Evolutionary conservation across 768 basidiomycete genomes (phyloP).

Genomic region (Phlegmacium glaucopus): DNA sequence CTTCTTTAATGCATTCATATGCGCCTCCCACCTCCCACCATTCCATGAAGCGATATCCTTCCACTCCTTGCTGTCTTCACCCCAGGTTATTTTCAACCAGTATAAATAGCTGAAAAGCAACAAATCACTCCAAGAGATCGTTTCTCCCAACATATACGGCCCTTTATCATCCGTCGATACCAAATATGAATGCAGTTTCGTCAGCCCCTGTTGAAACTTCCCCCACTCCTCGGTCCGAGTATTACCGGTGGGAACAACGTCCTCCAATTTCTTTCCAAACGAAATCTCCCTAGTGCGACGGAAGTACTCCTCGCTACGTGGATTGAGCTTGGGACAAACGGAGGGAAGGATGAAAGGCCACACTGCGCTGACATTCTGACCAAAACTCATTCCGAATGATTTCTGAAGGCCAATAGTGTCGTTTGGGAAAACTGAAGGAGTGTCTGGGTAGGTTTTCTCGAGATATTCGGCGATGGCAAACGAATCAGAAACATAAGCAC

Average conservation of each 20-base stretch:
- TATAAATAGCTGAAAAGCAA: conserved; percentile 31
- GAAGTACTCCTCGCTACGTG: conserved; percentile 25
- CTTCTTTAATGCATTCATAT: conserved; percentile 20
- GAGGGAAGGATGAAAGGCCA: conserved; percentile 6
- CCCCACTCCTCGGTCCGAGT: conserved; percentile 30
- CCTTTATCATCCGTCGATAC: conserved; percentile 19
- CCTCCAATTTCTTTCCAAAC: conserved; percentile 33
- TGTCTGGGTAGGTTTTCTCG: conserved; percentile 37
- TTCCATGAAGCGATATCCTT: conserved; percentile 27
- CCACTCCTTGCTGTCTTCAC: conserved; percentile 35
- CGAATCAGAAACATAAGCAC: conserved; percentile 34
- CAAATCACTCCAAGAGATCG: conserved; percentile 33
- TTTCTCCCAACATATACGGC: conserved; percentile 32
- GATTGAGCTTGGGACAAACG: conserved; percentile 4
- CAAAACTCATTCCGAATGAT: background rate
- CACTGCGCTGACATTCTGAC: background rate
- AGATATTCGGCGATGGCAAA: conserved; percentile 44
- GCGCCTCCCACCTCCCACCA: conserved; percentile 28
- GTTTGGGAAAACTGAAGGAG: conserved; percentile 21
- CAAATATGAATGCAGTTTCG: conserved; percentile 19
- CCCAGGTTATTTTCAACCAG: conserved; percentile 17
- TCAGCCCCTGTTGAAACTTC: conserved; percentile 25
- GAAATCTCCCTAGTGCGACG: conserved; percentile 26
- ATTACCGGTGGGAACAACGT: conserved; percentile 25
- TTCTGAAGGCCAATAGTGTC: conserved; percentile 16